Evolutionary conservation across 1,139 yeast genomes (phyloP), one percentile per base, ranked within the genome.

Genomic region (Yamadazyma pseudoaaseri): DNA sequence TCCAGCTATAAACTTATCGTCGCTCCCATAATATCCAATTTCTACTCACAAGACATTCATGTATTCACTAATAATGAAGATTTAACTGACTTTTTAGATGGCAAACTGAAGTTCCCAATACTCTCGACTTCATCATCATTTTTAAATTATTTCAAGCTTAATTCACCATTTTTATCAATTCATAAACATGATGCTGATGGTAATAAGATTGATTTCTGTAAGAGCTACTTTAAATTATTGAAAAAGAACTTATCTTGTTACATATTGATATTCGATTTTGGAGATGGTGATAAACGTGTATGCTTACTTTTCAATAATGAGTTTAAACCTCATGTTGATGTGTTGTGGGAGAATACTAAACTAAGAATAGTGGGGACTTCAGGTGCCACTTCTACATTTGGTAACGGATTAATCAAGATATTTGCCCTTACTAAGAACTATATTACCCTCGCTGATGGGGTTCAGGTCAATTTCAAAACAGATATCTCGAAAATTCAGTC

Each of bases 301-400:
- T 35, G 61, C 29, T 45, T 62, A 8, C 41, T 57, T 31, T 49
- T 60, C 38, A 65, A 65, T 37, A 67, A 65, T 35, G 60, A 62
- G 23, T 43, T 57, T 22, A 53, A 50, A 27, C 71, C 73, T 1
- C 55, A 59, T 9, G 65, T 60, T 6, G 73, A 67, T 39, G 52
- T 62, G 20, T 37, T 45, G 17, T 56, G 52, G 44, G 47, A 51
- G 23, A 48, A 45, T 20, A 55, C 66, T 16, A 61, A 61, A 34
- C 46, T 66, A 17, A 49, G 73, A 18, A 47, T 63, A 3, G 37
- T 45, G 24, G 73, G 73, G 0, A 55, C 62, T 1, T 55, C 69
- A 3, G 70, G 70, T 0, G 60, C 65, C 3, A 49, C 68, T 2
- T 62, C 72, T 7, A 62, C 70, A 1, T 64, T 65, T 40, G 70